Evolutionary conservation across 1,284 basidiomycete genomes (phyloP), one percentile per base, ranked within the genome.

Genomic region (Malassezia pachydermatis): DNA sequence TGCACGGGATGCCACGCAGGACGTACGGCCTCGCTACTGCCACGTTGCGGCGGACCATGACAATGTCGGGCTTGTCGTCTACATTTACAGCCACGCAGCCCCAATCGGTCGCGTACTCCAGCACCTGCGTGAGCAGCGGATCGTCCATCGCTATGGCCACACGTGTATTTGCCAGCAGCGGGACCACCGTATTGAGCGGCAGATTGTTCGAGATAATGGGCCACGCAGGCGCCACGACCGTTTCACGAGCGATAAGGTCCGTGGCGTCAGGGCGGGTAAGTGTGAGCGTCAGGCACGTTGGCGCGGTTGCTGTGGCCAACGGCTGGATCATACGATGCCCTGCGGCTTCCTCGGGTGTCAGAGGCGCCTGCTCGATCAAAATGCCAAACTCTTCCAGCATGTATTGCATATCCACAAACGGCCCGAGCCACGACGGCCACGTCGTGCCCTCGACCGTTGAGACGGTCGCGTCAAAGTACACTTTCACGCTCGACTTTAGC

Each of bases 381-480:
- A 46, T 20, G 28, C 50, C 50, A 25, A 52, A 28, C 13, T 47
- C 50, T 19, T 46, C 50, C 6, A 52, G 45, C 30, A 52, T 40
- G n/a, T 28, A 17, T 24, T 52, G 50, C 32, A 52, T 11, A 24
- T 52, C 38, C 3, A 39, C 50, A 16, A 41, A 41, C 23, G 50
- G 39, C 4, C 50, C 50, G 6, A 52, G 50, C 50, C 50, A 52
- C 11, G 33, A n/a, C 9, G 50, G 50, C 50, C 50, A 52, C 27
- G 40, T 28, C 3, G 41, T 24, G 22, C 32, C 39, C 16, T 52
- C 34, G n/a, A 7, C 19, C 5, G 30, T 20, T n/a, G n/a, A n/a
- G 10, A 37, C 23, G 7, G 28, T 43, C n/a, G 50, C n/a, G 17
- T 52, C 41, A 19, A 52, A 52, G 27, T 41, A 42, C 14, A 42